Percentiles rank a stretch among this genome's conserved stretches.
These are phyloP conservation scores for Sutorius eximius DNA, from an alignment of 1,284 basidiomycete genomes.

Conservation along the genomic window DNA sequence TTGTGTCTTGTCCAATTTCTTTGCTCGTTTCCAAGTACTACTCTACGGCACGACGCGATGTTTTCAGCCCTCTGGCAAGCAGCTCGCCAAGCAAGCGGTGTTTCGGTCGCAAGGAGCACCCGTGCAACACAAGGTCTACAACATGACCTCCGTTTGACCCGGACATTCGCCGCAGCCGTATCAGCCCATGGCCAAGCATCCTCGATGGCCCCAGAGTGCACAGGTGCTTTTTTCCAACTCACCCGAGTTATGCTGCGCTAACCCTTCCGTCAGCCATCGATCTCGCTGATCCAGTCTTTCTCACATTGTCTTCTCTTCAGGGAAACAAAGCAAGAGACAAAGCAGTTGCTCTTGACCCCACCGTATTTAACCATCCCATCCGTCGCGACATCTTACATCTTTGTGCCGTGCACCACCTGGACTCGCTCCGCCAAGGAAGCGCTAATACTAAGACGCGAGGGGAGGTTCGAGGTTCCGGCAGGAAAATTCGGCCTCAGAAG, in stretches of 20 bases:
- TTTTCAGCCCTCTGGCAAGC: constrained; percentile 18
- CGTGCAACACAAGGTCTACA: background rate
- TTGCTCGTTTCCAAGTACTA: background rate
- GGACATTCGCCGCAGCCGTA: constrained; percentile 14
- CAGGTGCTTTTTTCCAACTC: constrained; percentile 14
- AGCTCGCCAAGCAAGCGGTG: constrained; percentile 9
- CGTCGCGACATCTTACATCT: constrained; percentile 92
- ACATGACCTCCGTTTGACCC: constrained; percentile 1
- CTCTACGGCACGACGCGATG: constrained; percentile 11
- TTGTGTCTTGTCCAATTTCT: background rate
- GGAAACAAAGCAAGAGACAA: constrained; percentile 46
- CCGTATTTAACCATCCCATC: constrained; percentile 85
- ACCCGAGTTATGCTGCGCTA: constrained; percentile 5
- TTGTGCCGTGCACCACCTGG: constrained; percentile 88
- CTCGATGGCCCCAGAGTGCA: constrained; percentile 2
- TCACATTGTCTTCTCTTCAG: constrained; percentile 59
- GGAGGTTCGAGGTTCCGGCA: constrained; percentile 86
- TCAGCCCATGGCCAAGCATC: constrained; percentile 1
- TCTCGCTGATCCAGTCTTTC: constrained; percentile 51
- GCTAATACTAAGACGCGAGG: constrained; percentile 89
- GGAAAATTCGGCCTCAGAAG: constrained; percentile 91
- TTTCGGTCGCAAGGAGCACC: background rate
- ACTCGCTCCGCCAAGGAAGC: constrained; percentile 86
- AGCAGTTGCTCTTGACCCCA: constrained; percentile 75
- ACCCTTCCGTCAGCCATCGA: constrained; percentile 39